These are phyloP conservation scores for Trichoderma aggressivum DNA, from an alignment of 2,329 filamentous ascomycete species.

Conservation along the genomic window DNA sequence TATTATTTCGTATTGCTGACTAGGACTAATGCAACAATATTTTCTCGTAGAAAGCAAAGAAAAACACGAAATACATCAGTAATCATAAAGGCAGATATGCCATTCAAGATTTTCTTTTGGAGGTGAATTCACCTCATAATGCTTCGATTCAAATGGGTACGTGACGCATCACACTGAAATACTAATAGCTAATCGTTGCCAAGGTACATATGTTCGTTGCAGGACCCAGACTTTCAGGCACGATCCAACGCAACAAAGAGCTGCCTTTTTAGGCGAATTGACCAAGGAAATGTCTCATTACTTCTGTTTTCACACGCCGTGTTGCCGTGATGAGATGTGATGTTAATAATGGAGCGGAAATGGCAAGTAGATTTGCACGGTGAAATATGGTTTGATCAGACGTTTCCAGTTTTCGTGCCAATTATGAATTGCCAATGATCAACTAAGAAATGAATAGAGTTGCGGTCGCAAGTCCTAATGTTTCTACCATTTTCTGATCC, in stretches of 20 bases:
- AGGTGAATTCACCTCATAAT: background rate
- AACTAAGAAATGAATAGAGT: background rate
- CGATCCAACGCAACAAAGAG: background rate
- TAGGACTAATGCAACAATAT: background rate
- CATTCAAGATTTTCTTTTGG: background rate
- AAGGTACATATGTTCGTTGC: background rate
- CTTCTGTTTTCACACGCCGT: background rate
- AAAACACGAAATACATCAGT: background rate
- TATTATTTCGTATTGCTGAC: background rate
- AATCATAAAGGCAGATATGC: accelerated
- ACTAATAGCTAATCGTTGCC: background rate
- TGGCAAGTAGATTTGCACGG: background rate
- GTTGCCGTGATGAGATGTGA: background rate
- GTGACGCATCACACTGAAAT: background rate
- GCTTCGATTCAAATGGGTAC: background rate
- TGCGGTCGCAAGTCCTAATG: background rate
- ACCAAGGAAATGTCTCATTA: background rate
- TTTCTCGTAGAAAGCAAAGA: background rate
- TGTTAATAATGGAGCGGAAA: background rate
- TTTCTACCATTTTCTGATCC: background rate
- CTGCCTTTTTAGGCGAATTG: background rate
- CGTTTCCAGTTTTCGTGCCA: background rate
- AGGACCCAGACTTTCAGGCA: background rate
- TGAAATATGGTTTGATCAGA: background rate
- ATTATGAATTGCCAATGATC: background rate